These are phyloP conservation scores for Leccinum colubrinum DNA, from an alignment of 1,284 basidiomycete genomes.

Conservation along the genomic window DNA sequence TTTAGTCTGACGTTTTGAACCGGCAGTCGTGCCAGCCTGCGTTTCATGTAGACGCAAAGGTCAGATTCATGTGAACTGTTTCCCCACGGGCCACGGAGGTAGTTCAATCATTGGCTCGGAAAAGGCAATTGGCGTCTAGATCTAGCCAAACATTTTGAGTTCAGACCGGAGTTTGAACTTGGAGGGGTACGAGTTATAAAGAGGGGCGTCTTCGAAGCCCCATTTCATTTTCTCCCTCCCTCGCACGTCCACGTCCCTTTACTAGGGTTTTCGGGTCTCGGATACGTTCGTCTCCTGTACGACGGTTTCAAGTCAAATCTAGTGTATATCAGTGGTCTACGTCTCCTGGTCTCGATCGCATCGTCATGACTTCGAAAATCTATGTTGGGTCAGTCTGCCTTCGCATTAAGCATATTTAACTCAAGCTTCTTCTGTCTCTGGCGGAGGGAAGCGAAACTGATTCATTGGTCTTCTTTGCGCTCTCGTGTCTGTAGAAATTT, in stretches of 20 bases:
- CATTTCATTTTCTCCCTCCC: conserved; percentile 34
- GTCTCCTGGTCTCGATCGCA: conserved; percentile 22
- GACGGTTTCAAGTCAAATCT: conserved; percentile 37
- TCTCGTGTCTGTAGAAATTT: conserved; percentile 68
- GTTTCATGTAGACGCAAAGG: background rate
- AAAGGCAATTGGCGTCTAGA: conserved; percentile 26
- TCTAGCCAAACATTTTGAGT: conserved; percentile 27
- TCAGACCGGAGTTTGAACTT: conserved; percentile 51
- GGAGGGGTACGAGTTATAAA: conserved; percentile 47
- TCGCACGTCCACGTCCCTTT: conserved; percentile 41
- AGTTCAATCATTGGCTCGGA: conserved; percentile 17
- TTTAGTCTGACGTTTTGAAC: background rate
- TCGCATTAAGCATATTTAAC: conserved; percentile 39
- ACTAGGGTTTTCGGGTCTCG: conserved; percentile 49
- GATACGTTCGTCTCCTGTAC: conserved; percentile 43
- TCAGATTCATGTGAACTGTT: background rate
- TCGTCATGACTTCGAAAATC: conserved; percentile 74
- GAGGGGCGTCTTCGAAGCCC: conserved; percentile 30
- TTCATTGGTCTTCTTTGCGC: conserved; percentile 34
- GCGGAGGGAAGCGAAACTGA: conserved; percentile 51
- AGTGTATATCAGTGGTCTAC: conserved; percentile 36
- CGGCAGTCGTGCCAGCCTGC: background rate
- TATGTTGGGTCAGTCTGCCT: conserved; percentile 80
- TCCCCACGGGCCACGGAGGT: conserved; percentile 12
- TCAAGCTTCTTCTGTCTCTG: conserved; percentile 43